Conservation (phyloP, 2,329 filamentous ascomycete species). For the Xylaria sp. region DNA sequence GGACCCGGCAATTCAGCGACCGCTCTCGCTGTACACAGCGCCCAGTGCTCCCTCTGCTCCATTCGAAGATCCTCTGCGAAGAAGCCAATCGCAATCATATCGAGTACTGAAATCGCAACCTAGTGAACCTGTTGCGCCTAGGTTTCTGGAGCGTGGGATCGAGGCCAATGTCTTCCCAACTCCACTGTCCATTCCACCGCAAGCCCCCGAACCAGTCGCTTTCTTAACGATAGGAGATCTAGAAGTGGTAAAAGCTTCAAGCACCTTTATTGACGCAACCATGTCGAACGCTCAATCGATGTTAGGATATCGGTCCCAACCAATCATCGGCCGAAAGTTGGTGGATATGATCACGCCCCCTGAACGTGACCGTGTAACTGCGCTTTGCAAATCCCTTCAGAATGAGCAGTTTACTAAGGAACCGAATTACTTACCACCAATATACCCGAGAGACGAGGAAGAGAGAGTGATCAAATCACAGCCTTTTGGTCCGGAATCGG, state of each 20-base stretch:
- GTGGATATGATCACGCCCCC: conserved; percentile 63
- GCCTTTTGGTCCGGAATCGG: conserved; percentile 64
- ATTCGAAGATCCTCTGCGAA: conserved; percentile 60
- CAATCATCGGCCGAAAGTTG: conserved; percentile 62
- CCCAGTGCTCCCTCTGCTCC: conserved; percentile 56
- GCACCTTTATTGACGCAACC: conserved; percentile 65
- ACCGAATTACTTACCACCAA: conserved; percentile 72
- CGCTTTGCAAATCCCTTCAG: conserved; percentile 64
- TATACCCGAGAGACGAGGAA: conserved; percentile 66
- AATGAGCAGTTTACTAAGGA: conserved; percentile 68
- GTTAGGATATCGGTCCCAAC: conserved; percentile 54
- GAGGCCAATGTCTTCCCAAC: conserved; percentile 63
- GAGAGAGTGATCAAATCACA: conserved; percentile 66
- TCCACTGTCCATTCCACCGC: conserved; percentile 56
- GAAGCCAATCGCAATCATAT: conserved; percentile 61
- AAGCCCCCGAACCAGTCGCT: conserved; percentile 63
- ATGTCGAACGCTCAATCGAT: conserved; percentile 36
- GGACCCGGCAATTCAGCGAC: conserved; percentile 61
- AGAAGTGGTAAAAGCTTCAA: conserved; percentile 67
- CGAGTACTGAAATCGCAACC: conserved; percentile 66
- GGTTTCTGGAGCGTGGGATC: conserved; percentile 63
- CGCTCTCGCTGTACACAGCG: conserved; percentile 63
- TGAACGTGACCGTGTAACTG: conserved; percentile 64
- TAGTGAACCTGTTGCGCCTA: conserved; percentile 59
- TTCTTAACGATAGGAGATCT: conserved; percentile 67